phyloP scores from a whole-genome alignment of 2,329 filamentous ascomycete genomes.

The Fonsecaea erecta region DNA sequence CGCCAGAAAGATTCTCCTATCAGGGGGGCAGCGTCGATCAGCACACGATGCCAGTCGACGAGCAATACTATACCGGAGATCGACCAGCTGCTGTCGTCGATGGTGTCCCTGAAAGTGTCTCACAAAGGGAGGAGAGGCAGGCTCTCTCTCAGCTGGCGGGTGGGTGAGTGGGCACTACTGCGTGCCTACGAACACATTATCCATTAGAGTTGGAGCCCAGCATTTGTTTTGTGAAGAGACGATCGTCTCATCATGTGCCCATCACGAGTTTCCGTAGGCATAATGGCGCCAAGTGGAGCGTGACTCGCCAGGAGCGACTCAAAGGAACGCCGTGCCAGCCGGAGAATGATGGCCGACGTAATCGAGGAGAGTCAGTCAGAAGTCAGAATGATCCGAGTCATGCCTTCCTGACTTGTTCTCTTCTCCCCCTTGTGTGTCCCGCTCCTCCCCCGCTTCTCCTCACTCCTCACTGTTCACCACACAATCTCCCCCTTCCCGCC shows the following conservation, averaged over 20 bases:
- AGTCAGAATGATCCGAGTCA: not conserved
- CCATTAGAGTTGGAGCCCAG: not conserved
- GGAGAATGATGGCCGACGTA: constrained; percentile 3
- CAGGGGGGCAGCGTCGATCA: constrained; percentile 51
- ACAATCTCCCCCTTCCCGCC: not conserved
- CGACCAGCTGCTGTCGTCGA: not conserved
- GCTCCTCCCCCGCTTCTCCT: not conserved
- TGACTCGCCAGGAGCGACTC: not conserved
- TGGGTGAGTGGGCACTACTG: too few relatives aligned
- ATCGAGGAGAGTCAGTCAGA: not conserved
- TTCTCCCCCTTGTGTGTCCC: too few relatives aligned
- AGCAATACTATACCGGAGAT: not conserved
- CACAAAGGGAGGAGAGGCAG: not conserved
- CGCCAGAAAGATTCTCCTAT: constrained; percentile 55
- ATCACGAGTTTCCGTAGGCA: too few relatives aligned
- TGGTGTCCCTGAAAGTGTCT: not conserved
- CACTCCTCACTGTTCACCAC: not conserved
- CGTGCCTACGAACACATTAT: not conserved
- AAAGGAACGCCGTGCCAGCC: not conserved
- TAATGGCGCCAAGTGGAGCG: constrained; percentile 6
- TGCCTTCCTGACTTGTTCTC: too few relatives aligned
- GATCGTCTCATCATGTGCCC: too few relatives aligned
- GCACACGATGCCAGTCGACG: constrained; percentile 49
- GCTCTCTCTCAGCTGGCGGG: too few relatives aligned
- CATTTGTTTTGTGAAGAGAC: not conserved